Evolutionary conservation across 2,329 filamentous ascomycete species (phyloP), one percentile per base, ranked within the genome.

Genomic region (Dactylellina parvicollis): DNA sequence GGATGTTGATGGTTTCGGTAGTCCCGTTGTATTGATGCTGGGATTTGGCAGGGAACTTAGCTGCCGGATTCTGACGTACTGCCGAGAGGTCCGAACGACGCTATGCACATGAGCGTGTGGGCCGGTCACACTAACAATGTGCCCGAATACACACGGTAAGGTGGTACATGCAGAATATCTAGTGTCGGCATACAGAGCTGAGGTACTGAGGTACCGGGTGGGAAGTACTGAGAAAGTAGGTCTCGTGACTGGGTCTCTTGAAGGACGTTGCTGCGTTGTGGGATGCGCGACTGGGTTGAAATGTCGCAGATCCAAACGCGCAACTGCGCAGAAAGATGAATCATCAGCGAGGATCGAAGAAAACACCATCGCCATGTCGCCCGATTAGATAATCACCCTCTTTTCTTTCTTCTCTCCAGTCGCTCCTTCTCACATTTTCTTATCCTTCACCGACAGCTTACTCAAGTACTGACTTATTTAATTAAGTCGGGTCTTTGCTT

Each of bases 51-150:
- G 44, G 8, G 20, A 22, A 26, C 30, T 26, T 28, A 72, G 52
- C 59, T 59, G 46, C 67, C 67, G 67, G 50, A 72, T 72, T 57
- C 50, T 72, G 67, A 72, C 59, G 49, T 59, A 40, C 20, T 49
- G 57, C 65, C 62, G 62, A 66, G 59, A 59, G 12, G 30, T n/a
- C n/a, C n/a, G n/a, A n/a, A n/a, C n/a, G n/a, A n/a, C n/a, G n/a
- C n/a, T n/a, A n/a, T n/a, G n/a, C n/a, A n/a, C n/a, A n/a, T n/a
- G n/a, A n/a, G n/a, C n/a, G n/a, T n/a, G n/a, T n/a, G n/a, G n/a
- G n/a, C n/a, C n/a, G n/a, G n/a, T n/a, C n/a, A n/a, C n/a, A n/a
- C n/a, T n/a, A n/a, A n/a, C n/a, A n/a, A n/a, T n/a, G n/a, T n/a
- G n/a, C n/a, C n/a, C n/a, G n/a, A n/a, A n/a, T n/a, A n/a, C n/a